Evolutionary conservation across 208 protist genomes (phyloP).

Genomic region (Trichomonas vaginalis): DNA sequence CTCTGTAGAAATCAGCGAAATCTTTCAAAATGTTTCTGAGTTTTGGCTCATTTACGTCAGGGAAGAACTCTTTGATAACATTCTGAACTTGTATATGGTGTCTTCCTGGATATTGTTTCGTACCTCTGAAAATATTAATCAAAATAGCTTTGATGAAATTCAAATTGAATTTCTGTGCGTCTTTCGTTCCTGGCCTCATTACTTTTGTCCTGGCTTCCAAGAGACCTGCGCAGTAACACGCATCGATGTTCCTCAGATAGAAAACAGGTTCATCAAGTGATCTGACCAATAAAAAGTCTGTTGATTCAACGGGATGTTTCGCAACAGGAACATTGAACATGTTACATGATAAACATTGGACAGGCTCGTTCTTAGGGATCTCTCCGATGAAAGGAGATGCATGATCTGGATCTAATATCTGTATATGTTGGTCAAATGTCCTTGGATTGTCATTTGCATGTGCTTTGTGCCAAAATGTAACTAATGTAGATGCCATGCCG

Average conservation of each 20-base stretch:
- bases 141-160: background rate
- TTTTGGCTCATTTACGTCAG: background rate
- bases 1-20: background rate
- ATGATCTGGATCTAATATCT: constrained; percentile 1
- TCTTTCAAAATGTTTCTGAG: background rate
- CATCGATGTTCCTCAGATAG: background rate
- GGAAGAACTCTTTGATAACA: background rate
- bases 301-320: background rate
- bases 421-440: background rate
- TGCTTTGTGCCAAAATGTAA: background rate
- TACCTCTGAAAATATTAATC: constrained; percentile 5
- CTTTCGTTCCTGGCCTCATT: background rate
- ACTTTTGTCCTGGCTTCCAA: background rate
- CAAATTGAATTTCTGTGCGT: background rate
- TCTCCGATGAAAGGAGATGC: background rate
- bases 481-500: background rate
- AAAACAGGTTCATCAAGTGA: background rate
- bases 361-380: background rate
- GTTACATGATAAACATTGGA: background rate
- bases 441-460: background rate
- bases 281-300: background rate
- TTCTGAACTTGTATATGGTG: background rate
- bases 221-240: background rate
- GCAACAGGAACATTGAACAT: background rate
- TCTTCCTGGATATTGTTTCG: background rate